These are phyloP conservation scores for Sporothrix luriei DNA, from an alignment of 2,329 filamentous ascomycete genomes.

Conservation along the genomic window DNA sequence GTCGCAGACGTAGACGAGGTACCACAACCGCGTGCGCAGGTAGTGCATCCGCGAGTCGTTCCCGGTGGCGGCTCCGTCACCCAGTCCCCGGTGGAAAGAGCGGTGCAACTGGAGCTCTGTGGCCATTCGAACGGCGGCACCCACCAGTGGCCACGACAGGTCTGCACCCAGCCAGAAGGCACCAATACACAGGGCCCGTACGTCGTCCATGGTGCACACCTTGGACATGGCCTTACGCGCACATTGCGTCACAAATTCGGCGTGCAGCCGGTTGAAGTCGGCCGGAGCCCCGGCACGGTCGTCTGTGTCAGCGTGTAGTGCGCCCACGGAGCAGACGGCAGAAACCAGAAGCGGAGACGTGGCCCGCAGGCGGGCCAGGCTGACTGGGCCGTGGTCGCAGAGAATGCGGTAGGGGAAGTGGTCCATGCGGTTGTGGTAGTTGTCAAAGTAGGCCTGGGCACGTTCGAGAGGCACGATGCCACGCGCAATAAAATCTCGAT, in stretches of 20 bases:
- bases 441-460: constrained; percentile 25
- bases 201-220: constrained; percentile 24
- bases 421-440: constrained; percentile 29
- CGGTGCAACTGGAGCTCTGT: constrained; percentile 25
- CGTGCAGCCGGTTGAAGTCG: not conserved
- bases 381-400: constrained; percentile 16
- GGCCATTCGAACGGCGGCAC: constrained; percentile 26
- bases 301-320: constrained; percentile 17
- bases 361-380: constrained; percentile 4
- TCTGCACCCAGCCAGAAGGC: constrained; percentile 30
- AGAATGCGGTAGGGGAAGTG: constrained; percentile 29
- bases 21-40: constrained; percentile 16
- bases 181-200: constrained; percentile 29
- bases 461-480: not conserved
- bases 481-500: not conserved
- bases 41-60: constrained; percentile 6
- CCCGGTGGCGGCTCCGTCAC: not conserved
- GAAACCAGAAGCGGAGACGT: constrained; percentile 23
- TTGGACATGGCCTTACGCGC: constrained; percentile 11
- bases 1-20: constrained; percentile 29
- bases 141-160: constrained; percentile 26
- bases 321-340: constrained; percentile 28
- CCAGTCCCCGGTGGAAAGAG: not conserved
- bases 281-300: not conserved
- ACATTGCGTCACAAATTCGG: constrained; percentile 11